Evolutionary conservation across 2,329 filamentous ascomycete species (phyloP).

Genomic region (Aspergillus vadensis): DNA sequence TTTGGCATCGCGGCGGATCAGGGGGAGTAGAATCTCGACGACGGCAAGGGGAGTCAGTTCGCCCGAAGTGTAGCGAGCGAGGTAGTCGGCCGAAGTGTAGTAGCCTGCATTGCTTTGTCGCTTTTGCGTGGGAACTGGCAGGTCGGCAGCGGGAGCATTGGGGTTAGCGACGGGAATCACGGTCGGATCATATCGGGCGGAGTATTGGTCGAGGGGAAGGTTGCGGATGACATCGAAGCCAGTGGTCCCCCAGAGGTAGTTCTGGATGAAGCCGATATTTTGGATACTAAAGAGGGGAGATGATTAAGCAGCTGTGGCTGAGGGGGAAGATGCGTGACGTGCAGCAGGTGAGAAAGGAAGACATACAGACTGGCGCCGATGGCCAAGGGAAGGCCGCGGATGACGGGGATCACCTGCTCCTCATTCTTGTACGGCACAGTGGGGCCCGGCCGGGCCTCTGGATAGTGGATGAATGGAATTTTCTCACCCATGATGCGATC

Average conservation of each 20-base stretch:
- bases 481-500: slow-evolving; percentile 25
- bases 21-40: slow-evolving; percentile 67
- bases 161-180: slow-evolving; percentile 50
- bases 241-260: slow-evolving; percentile 70
- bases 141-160: slow-evolving; percentile 16
- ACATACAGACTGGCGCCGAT: slow-evolving; percentile 64
- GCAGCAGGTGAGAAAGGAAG: slow-evolving; percentile 2
- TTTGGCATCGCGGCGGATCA: slow-evolving; percentile 63
- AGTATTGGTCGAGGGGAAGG: slow-evolving; percentile 57
- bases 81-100: slow-evolving; percentile 74
- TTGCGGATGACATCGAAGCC: slow-evolving; percentile 62
- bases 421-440: slow-evolving; percentile 49
- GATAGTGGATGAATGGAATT: slow-evolving; percentile 39
- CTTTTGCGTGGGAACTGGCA: slow-evolving; percentile 39
- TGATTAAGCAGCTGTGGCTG: neutral
- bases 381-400: slow-evolving; percentile 66
- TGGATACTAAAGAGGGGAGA: slow-evolving; percentile 51
- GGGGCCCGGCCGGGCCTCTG: slow-evolving; percentile 43
- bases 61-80: slow-evolving; percentile 71
- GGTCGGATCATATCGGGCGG: slow-evolving; percentile 59
- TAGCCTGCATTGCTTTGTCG: slow-evolving; percentile 51
- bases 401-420: slow-evolving; percentile 67
- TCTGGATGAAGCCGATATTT: slow-evolving; percentile 62
- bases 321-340: neutral
- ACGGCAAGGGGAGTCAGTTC: slow-evolving; percentile 72